Evolutionary conservation across 75 land plant species (phyloP).

Genomic region (Gnetum montanum): DNA sequence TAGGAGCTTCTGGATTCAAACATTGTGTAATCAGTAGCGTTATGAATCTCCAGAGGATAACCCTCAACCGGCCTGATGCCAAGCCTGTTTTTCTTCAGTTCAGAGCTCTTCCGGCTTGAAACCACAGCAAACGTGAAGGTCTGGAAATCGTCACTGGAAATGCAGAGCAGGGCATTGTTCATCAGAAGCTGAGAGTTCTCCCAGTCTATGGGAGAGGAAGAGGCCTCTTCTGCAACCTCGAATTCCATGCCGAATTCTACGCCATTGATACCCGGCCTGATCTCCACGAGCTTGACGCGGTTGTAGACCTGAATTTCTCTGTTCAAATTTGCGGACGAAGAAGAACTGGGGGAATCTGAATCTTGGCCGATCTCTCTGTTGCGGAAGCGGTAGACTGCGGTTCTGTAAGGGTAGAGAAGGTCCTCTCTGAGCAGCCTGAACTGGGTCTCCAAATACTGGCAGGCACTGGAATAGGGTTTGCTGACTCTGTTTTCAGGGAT

Average conservation of each 20-base stretch:
- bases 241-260: conserved; percentile 4
- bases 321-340: too few species aligned
- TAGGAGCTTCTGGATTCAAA: conserved; percentile 14
- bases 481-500: conserved; percentile 10
- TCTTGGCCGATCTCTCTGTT: too few species aligned
- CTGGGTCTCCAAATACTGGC: conserved; percentile 13
- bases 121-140: conserved; percentile 16
- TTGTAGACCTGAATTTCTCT: conserved; percentile 1
- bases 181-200: conserved; percentile 11
- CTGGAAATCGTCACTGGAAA: conserved; percentile 16
- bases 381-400: too few species aligned
- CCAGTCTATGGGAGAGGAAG: not conserved
- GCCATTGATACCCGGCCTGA: conserved; percentile 7
- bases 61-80: not conserved
- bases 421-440: conserved; percentile 16
- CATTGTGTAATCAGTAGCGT: conserved; percentile 1
- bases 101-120: conserved; percentile 1
- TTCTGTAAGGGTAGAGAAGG: not conserved
- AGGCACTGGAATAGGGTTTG: not conserved
- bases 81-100: not conserved
- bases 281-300: conserved; percentile 9
- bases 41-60: not conserved
- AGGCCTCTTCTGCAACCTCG: conserved; percentile 2
- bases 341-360: too few species aligned
- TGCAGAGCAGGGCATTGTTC: conserved; percentile 24